Evolutionary conservation across 345 rosid species (phyloP).

Genomic region (Fremontodendron californicum): DNA sequence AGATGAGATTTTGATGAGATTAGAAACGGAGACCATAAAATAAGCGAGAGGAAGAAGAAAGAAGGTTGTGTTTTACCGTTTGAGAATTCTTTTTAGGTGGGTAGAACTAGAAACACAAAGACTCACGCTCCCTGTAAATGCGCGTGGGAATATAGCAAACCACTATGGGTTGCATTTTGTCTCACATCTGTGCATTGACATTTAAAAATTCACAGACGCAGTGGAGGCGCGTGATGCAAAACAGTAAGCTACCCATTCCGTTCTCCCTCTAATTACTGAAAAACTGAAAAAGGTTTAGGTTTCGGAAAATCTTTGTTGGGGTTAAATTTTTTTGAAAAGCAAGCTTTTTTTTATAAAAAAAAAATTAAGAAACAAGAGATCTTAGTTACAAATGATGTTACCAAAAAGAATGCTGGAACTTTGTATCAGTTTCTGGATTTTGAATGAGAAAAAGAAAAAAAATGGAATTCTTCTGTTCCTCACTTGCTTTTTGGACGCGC

Average conservation of each 20-base stretch:
- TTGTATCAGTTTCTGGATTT: slow-evolving; percentile 25
- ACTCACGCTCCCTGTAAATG: slow-evolving; percentile 20
- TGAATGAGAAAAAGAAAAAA: background rate
- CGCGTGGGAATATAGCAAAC: slow-evolving; percentile 35
- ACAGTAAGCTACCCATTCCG: too few species aligned
- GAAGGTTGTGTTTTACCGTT: background rate
- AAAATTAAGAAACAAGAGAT: slow-evolving; percentile 16
- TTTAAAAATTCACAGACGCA: slow-evolving; percentile 20
- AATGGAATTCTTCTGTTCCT: slow-evolving; percentile 3
- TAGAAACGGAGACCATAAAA: slow-evolving; percentile 15
- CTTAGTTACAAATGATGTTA: slow-evolving; percentile 12
- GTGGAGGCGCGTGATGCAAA: slow-evolving; percentile 9
- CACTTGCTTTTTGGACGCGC: background rate
- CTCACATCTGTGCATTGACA: background rate
- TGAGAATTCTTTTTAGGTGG: background rate
- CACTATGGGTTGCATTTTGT: slow-evolving; percentile 39
- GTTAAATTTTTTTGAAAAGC: background rate
- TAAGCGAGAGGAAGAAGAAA: background rate
- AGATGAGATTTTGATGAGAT: slow-evolving; percentile 25
- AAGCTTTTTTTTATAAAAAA: too few species aligned
- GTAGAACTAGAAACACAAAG: background rate
- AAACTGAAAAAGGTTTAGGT: slow-evolving; percentile 9
- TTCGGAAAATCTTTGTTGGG: slow-evolving; percentile 16
- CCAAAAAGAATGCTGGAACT: slow-evolving; percentile 47
- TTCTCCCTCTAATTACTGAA: too few species aligned